phyloP scores from a whole-genome alignment of 2,329 filamentous ascomycete genomes.

The Botryotinia convoluta region DNA sequence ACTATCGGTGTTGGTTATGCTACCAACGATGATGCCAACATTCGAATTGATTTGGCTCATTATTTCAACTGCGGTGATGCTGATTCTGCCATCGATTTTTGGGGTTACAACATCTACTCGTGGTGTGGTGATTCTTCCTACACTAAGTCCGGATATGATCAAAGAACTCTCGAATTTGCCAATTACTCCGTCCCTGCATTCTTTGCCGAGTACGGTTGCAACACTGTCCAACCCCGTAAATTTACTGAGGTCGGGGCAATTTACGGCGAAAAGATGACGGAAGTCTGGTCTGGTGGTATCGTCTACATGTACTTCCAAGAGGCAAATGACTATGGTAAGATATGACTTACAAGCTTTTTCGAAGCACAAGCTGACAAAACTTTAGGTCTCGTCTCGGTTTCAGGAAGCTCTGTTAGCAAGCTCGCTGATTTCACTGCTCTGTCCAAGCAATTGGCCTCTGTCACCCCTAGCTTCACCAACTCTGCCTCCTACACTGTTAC shows the following conservation, averaged over 20 bases:
- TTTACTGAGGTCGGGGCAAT: conserved; percentile 85
- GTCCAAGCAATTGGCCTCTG: conserved; percentile 65
- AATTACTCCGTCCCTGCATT: conserved; percentile 93
- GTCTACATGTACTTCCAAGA: conserved; percentile 99
- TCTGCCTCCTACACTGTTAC: conserved; percentile 68
- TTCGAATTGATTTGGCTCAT: conserved; percentile 76
- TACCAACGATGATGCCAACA: conserved; percentile 85
- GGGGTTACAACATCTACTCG: conserved; percentile 99
- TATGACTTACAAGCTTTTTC: not conserved
- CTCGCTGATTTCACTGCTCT: conserved; percentile 74
- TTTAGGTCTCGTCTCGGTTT: conserved; percentile 63
- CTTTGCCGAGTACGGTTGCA: conserved; percentile 99
- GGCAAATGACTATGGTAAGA: conserved; percentile 76
- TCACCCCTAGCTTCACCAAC: conserved; percentile 63
- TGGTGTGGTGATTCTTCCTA: conserved; percentile 91
- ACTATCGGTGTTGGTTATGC: conserved; percentile 90
- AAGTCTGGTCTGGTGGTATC: conserved; percentile 91
- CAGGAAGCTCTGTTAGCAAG: conserved; percentile 59
- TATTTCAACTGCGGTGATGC: conserved; percentile 90
- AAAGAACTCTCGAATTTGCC: conserved; percentile 80
- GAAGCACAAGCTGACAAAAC: conserved; percentile 33
- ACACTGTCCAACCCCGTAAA: conserved; percentile 63
- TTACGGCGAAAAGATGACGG: conserved; percentile 76
- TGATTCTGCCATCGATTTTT: conserved; percentile 80
- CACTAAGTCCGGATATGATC: conserved; percentile 72